A percentile compares a stretch with the other conserved stretches of the same genome.
phyloP scores from a whole-genome alignment of 192 early-diverging fungal species.

The Paraglomus brasilianum region DNA sequence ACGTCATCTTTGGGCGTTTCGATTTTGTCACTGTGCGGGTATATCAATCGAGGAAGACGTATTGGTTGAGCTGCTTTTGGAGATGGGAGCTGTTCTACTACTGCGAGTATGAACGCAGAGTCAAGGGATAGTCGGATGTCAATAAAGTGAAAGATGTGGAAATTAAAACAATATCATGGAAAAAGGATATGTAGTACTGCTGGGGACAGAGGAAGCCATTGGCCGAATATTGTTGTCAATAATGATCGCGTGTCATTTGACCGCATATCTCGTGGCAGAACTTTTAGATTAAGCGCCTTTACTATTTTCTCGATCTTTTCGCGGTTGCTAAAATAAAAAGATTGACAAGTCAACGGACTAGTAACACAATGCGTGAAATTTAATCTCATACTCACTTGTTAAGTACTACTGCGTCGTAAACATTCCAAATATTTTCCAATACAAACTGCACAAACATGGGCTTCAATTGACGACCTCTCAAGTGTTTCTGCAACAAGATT shows the following conservation, averaged over 20 bases:
- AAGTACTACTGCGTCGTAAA: constrained; percentile 79
- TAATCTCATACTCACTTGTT: constrained; percentile 46
- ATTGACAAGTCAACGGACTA: constrained; percentile 1
- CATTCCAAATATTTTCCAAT: constrained; percentile 91
- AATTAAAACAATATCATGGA: neutral
- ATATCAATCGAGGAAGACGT: constrained; percentile 78
- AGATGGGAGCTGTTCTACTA: constrained; percentile 86
- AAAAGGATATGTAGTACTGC: constrained; percentile 62
- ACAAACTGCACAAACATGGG: constrained; percentile 97
- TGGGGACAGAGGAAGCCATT: constrained; percentile 93
- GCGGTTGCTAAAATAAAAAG: constrained; percentile 44
- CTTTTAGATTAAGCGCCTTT: constrained; percentile 79
- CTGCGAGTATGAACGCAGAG: constrained; percentile 49
- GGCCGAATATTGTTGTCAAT: constrained; percentile 80
- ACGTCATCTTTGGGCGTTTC: constrained; percentile 53
- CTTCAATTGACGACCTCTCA: constrained; percentile 80
- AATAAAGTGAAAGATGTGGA: neutral
- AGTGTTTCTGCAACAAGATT: constrained; percentile 80
- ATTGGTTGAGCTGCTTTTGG: constrained; percentile 77
- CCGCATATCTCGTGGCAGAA: constrained; percentile 85
- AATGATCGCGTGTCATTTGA: constrained; percentile 78
- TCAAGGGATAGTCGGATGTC: neutral
- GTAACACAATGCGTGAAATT: neutral
- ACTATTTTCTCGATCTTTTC: constrained; percentile 94
- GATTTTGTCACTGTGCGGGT: constrained; percentile 48